A percentile compares a stretch with the other conserved stretches of the same genome.
Evolutionary conservation across 139 green algal species (phyloP).

Genomic region (Chlorella sp.): DNA sequence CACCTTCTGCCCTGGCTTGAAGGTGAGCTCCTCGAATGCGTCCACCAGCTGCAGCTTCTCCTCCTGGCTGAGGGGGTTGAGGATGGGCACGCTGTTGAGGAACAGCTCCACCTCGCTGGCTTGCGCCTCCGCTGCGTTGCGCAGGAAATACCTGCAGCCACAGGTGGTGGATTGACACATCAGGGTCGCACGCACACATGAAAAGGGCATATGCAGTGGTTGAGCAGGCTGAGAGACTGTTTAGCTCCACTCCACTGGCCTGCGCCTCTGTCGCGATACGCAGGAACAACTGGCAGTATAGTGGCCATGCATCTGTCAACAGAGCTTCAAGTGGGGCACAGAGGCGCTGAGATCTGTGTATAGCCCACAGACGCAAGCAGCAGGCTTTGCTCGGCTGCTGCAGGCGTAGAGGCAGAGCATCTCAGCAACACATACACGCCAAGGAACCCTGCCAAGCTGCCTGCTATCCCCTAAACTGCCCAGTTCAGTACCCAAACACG

Average conservation of each 20-base stretch:
- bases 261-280: background rate
- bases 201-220: background rate
- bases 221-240: background rate
- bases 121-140: constrained; percentile 56
- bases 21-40: constrained; percentile 64
- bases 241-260: background rate
- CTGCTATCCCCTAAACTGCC: too few species aligned
- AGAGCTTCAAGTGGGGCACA: too few species aligned
- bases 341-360: too few species aligned
- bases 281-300: too few species aligned
- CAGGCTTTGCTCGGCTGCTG: too few species aligned
- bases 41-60: constrained; percentile 77
- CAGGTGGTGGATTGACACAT: background rate
- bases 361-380: too few species aligned
- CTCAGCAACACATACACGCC: too few species aligned
- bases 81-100: constrained; percentile 83
- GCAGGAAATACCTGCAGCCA: constrained; percentile 71
- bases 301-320: too few species aligned
- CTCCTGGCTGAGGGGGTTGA: constrained; percentile 64
- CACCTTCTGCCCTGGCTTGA: constrained; percentile 16
- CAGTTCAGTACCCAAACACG: too few species aligned
- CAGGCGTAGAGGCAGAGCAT: too few species aligned
- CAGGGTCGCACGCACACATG: background rate
- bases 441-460: too few species aligned
- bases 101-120: constrained; percentile 80